phyloP scores from a whole-genome alignment of 2,329 filamentous ascomycete genomes.

The Fusarium subtropicale region DNA sequence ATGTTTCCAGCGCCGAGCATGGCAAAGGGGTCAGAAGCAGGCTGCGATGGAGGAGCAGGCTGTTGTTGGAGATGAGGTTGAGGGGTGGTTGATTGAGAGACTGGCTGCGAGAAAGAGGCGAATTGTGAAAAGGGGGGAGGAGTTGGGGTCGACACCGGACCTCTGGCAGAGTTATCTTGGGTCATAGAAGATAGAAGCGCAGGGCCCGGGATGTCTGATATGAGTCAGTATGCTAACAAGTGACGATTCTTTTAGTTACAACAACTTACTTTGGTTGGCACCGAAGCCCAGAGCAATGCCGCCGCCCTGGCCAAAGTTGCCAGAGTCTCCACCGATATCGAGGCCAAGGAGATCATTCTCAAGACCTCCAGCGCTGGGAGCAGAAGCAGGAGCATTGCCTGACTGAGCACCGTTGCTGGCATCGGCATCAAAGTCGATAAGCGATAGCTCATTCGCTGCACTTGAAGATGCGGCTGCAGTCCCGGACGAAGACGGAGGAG shows the following conservation, averaged over 20 bases:
- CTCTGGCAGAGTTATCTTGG: constrained; percentile 68
- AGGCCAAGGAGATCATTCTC: constrained; percentile 93
- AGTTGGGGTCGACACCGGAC: constrained; percentile 55
- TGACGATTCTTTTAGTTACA: background rate
- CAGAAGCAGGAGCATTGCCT: constrained; percentile 38
- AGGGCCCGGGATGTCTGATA: constrained; percentile 71
- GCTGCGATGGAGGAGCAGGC: constrained; percentile 58
- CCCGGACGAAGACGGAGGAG: constrained; percentile 65
- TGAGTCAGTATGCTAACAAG: constrained; percentile 29
- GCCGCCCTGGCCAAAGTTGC: constrained; percentile 77
- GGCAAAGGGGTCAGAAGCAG: constrained; percentile 64
- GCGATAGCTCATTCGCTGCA: constrained; percentile 78
- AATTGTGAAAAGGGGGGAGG: constrained; percentile 65
- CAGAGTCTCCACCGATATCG: constrained; percentile 75
- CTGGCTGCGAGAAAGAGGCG: constrained; percentile 65
- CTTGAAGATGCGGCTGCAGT: constrained; percentile 62
- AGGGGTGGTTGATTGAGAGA: constrained; percentile 65
- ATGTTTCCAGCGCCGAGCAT: constrained; percentile 54
- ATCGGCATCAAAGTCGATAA: constrained; percentile 89
- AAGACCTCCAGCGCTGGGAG: constrained; percentile 71
- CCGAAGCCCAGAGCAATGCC: constrained; percentile 86
- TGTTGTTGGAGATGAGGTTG: constrained; percentile 62
- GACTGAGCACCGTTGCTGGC: constrained; percentile 58
- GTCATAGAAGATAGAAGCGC: constrained; percentile 73
- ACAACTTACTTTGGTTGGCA: constrained; percentile 71